Percentiles rank a stretch among this genome's conserved stretches.
These are phyloP conservation scores for Protomyces arabidopsidicola DNA, from an alignment of 1,139 yeast genomes.

Conservation along the genomic window DNA sequence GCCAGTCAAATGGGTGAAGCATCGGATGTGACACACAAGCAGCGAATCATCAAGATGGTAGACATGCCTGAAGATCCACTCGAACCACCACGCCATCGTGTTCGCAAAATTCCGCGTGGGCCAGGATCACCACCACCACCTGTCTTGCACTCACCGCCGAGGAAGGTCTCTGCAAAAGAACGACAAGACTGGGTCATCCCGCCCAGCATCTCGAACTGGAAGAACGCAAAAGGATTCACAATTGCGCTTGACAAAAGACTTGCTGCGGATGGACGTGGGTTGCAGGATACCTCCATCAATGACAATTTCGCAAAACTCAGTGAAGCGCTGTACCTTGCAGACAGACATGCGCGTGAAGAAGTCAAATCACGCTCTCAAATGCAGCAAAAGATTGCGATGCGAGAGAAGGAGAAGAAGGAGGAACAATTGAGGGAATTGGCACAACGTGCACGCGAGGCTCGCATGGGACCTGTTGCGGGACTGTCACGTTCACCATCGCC, in stretches of 20 bases:
- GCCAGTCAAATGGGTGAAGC: conserved; percentile 42
- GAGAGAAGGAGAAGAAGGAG: conserved; percentile 58
- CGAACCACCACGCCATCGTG: conserved; percentile 74
- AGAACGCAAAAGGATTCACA: conserved; percentile 86
- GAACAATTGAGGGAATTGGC: conserved; percentile 56
- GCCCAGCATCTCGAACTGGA: conserved; percentile 91
- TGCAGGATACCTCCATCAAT: conserved; percentile 47
- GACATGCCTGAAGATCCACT: conserved; percentile 74
- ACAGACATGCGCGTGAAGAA: conserved; percentile 65
- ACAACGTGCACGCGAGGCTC: conserved; percentile 49
- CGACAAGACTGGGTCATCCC: conserved; percentile 84
- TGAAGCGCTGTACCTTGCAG: conserved; percentile 71
- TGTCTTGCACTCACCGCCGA: conserved; percentile 48
- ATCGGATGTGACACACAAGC: conserved; percentile 35
- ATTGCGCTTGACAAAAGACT: conserved; percentile 74
- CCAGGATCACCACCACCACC: conserved; percentile 57
- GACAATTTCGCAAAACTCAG: conserved; percentile 61
- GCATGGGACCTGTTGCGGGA: conserved; percentile 22
- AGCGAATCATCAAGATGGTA: conserved; percentile 52
- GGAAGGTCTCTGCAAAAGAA: conserved; percentile 67
- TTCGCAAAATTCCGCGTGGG: conserved; percentile 63
- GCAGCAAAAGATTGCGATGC: conserved; percentile 52
- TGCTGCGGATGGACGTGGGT: conserved; percentile 52
- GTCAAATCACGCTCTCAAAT: conserved; percentile 56
- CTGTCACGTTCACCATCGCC: conserved; percentile 12